Evolutionary conservation across 768 basidiomycete species (phyloP), one percentile per base, ranked within the genome.

Genomic region (Lenzites betulinus): DNA sequence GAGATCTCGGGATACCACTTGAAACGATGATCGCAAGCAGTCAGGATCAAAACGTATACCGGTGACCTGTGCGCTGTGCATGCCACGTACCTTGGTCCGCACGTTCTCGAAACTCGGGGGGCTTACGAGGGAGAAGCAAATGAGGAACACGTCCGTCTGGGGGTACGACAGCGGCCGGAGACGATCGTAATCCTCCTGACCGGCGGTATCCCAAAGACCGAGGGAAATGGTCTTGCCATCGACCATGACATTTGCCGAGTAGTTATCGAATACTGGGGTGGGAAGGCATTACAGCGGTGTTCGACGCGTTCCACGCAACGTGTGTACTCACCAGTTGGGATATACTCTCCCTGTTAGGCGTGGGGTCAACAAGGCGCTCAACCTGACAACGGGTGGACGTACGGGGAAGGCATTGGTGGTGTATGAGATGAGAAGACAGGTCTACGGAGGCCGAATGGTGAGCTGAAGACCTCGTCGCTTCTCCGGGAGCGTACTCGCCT

Each of bases 191-290:
- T 99, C 96, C 76, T 99, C 97, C 78, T 99, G 97, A 66, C 97
- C 97, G 36, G 97, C 97, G n/a, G 97, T 99, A 83, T 99, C 97
- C 97, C 97, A 99, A 58, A 99, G 81, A 51, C 96, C 96, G 58
- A 98, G 87, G 62, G 94, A 97, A 71, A 98, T 95, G 53, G 97
- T 97, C 82, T 96, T 95, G 67, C 94, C 93, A 69, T 99, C 97
- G 48, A 99, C 97, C 89, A 98, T 94, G 56, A 99, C 95, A 77
- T 95, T 96, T 61, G 94, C 95, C 56, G 93, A 95, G 73, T 97
- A 98, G 79, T 98, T 98, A 79, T 98, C 97, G 74, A 98, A 99
- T 41, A 99, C 97, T 89, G 72, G 22, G n/a, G 28, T 52, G 48
- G 33, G 36, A 25, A 13, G 13, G n/a, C 52, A 50, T 46, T 35